phyloP scores from a whole-genome alignment of 371 early-diverging fungal genomes.

The Haplosporangium sp. region DNA sequence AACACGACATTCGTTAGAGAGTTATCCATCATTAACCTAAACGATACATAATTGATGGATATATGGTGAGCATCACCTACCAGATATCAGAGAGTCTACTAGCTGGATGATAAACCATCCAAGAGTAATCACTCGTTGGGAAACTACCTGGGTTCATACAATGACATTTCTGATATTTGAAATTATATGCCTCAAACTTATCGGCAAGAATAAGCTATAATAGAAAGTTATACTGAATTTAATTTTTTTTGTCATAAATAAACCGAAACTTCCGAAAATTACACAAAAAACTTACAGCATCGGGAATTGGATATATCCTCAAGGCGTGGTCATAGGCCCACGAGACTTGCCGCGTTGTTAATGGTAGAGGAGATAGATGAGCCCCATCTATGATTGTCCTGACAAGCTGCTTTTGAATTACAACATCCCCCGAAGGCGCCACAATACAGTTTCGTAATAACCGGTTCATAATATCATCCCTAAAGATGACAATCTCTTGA shows the following conservation, averaged over 20 bases:
- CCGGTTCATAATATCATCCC: conserved; percentile 84
- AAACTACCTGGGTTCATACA: conserved; percentile 92
- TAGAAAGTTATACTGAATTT: too few species aligned
- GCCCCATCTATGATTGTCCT: conserved; percentile 87
- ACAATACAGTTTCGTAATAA: conserved; percentile 83
- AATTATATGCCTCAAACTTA: conserved; percentile 77
- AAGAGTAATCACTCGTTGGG: conserved; percentile 76
- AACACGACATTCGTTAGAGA: too few species aligned
- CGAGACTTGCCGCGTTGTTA: conserved; percentile 77
- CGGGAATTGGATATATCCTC: conserved; percentile 88
- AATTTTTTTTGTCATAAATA: too few species aligned
- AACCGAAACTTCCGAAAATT: too few species aligned
- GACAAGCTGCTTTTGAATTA: conserved; percentile 70
- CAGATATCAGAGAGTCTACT: conserved; percentile 61
- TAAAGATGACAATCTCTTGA: conserved; percentile 88
- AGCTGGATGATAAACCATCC: conserved; percentile 86
- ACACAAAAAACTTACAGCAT: conserved; percentile 68
- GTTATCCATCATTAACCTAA: too few species aligned
- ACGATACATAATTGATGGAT: too few species aligned
- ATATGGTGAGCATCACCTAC: conserved; percentile 41
- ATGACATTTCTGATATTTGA: conserved; percentile 80
- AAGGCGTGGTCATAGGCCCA: conserved; percentile 88
- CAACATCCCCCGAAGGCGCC: conserved; percentile 57
- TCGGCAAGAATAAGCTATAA: conserved; percentile 87
- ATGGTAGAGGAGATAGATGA: conserved; percentile 86